Evolutionary conservation across 2,329 filamentous ascomycete species (phyloP).

Genomic region (Cladosporium sp.): DNA sequence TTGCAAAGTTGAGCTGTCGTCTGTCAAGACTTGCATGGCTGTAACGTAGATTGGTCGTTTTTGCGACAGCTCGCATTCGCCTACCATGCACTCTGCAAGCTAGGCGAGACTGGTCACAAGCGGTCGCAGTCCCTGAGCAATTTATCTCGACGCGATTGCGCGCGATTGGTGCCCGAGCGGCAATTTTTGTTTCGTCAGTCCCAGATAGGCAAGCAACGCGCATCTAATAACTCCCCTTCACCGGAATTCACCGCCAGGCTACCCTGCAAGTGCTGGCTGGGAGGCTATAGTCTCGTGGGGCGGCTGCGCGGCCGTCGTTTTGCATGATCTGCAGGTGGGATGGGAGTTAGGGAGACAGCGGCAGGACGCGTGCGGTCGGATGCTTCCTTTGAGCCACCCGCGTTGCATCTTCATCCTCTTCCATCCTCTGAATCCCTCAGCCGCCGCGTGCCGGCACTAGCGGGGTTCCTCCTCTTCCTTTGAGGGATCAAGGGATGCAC

Average conservation of each 20-base stretch:
- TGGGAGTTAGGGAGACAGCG: slow-evolving; percentile 3
- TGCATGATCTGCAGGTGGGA: slow-evolving; percentile 1
- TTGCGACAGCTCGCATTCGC: neutral
- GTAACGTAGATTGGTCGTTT: neutral
- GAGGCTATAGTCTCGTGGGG: too few relatives aligned
- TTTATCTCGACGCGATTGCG: neutral
- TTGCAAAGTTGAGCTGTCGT: neutral
- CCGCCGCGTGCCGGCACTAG: slow-evolving; percentile 9
- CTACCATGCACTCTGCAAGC: neutral
- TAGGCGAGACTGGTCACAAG: slow-evolving; percentile 5
- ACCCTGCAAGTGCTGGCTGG: neutral
- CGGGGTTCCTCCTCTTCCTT: neutral
- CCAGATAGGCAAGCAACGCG: too few relatives aligned
- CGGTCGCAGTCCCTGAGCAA: neutral
- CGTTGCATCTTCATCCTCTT: slow-evolving; percentile 10
- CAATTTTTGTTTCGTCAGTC: neutral
- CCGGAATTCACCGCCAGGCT: neutral
- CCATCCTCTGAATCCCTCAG: slow-evolving; percentile 7
- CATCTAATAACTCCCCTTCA: neutral
- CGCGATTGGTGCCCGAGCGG: slow-evolving; percentile 3
- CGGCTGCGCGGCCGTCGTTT: neutral
- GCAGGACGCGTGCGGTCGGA: slow-evolving; percentile 4
- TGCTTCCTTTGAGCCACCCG: neutral
- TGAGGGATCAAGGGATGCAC: too few relatives aligned
- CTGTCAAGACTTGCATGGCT: neutral